Evolutionary conservation across 2,329 filamentous ascomycete species (phyloP).

Genomic region (Stagonosporopsis vannaccii): DNA sequence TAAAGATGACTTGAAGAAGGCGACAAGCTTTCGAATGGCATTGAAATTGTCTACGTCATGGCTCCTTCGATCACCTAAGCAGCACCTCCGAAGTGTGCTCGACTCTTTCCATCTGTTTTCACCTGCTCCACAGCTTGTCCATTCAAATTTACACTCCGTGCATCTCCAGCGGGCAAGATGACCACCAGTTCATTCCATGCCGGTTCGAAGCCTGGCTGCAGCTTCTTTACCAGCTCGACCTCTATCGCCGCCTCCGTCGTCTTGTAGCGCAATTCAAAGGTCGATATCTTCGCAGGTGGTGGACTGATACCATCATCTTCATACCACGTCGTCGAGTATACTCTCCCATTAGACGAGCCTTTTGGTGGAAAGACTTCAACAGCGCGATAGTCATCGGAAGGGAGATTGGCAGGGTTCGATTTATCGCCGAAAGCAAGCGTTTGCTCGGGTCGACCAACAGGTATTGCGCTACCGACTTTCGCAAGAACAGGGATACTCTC

Average conservation of each 20-base stretch:
- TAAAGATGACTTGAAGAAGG: background rate
- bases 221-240: conserved; percentile 53
- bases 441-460: conserved; percentile 60
- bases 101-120: conserved; percentile 15
- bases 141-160: conserved; percentile 44
- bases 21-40: background rate
- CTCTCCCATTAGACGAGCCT: conserved; percentile 46
- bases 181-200: conserved; percentile 60
- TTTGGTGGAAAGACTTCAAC: conserved; percentile 65
- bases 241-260: conserved; percentile 54
- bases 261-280: conserved; percentile 35
- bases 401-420: conserved; percentile 54
- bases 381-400: conserved; percentile 63
- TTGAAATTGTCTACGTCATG: no score
- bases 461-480: conserved; percentile 62
- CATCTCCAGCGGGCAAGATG: conserved; percentile 61
- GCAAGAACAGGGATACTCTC: conserved; percentile 64
- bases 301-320: conserved; percentile 66
- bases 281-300: conserved; percentile 38
- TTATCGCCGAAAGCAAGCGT: conserved; percentile 61
- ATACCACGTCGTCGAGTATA: conserved; percentile 57
- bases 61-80: background rate
- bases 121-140: conserved; percentile 10
- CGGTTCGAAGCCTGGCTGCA: conserved; percentile 55
- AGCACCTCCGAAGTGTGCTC: conserved; percentile 3